A percentile compares a stretch with the other conserved stretches of the same genome.
These are phyloP conservation scores for Stellera chamaejasme DNA, from an alignment of 345 rosid species.

Conservation along the genomic window DNA sequence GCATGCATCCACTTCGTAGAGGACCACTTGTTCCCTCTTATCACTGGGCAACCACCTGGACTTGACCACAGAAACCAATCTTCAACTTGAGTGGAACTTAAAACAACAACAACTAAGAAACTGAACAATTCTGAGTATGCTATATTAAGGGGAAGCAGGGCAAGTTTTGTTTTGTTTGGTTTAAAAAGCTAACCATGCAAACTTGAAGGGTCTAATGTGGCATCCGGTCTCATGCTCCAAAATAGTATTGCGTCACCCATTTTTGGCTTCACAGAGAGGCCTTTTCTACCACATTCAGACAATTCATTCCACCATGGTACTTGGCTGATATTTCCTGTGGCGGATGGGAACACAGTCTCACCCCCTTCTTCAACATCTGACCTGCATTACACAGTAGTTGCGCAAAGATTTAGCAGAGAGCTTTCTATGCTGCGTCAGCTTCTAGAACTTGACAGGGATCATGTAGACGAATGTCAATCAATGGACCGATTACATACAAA, in stretches of 20 bases:
- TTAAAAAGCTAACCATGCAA: constrained; percentile 54
- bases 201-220: constrained; percentile 76
- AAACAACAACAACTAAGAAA: too few species aligned
- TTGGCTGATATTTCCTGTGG: constrained; percentile 51
- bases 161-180: neutral
- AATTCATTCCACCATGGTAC: constrained; percentile 76
- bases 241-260: constrained; percentile 85
- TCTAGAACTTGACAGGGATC: too few species aligned
- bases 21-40: constrained; percentile 91
- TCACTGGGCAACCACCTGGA: constrained; percentile 87
- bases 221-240: constrained; percentile 96
- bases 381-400: constrained; percentile 30
- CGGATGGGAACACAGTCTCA: constrained; percentile 83
- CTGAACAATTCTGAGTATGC: neutral
- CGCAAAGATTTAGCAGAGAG: constrained; percentile 2
- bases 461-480: too few species aligned
- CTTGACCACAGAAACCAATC: neutral
- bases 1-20: constrained; percentile 93
- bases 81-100: too few species aligned
- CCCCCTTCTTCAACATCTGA: constrained; percentile 98
- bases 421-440: neutral
- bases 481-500: constrained; percentile 34
- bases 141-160: neutral
- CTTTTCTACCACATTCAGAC: constrained; percentile 75
- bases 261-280: constrained; percentile 71